phyloP scores from a whole-genome alignment of 306 rosid genomes.

The Quercus glauca region DNA sequence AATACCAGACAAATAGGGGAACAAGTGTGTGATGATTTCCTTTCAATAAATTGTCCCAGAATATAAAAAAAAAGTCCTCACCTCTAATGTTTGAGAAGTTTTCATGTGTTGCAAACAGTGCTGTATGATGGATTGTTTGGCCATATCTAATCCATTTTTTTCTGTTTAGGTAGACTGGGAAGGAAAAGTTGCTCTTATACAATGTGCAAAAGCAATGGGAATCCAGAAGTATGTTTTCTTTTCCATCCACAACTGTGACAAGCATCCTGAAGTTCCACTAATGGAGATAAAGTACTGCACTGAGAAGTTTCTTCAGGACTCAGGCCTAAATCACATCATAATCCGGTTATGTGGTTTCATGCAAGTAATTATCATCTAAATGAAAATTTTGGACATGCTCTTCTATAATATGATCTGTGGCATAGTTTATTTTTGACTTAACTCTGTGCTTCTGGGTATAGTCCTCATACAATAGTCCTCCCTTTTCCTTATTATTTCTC shows the following conservation, averaged over 20 bases:
- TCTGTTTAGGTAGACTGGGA: slow-evolving; percentile 93
- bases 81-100: background rate
- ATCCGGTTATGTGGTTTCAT: slow-evolving; percentile 91
- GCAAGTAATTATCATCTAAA: slow-evolving; percentile 54
- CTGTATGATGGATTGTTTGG: background rate
- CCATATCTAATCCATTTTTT: slow-evolving; percentile 28
- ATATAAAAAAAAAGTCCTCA: background rate
- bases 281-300: slow-evolving; percentile 97
- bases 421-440: background rate
- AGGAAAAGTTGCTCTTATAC: slow-evolving; percentile 97
- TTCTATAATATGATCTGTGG: background rate
- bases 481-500: background rate
- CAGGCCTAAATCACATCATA: slow-evolving; percentile 63
- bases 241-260: slow-evolving; percentile 95
- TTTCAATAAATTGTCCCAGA: background rate
- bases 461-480: background rate
- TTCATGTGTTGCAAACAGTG: background rate
- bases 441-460: background rate
- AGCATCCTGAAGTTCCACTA: slow-evolving; percentile 96
- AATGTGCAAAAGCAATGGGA: slow-evolving; percentile 97
- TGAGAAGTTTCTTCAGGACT: slow-evolving; percentile 75
- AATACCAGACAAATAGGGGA: background rate
- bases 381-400: background rate
- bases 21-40: background rate
- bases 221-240: slow-evolving; percentile 87